Evolutionary conservation across 2,329 filamentous ascomycete genomes (phyloP), one percentile per base, ranked within the genome.

Genomic region (Colletotrichum cordylinicola): DNA sequence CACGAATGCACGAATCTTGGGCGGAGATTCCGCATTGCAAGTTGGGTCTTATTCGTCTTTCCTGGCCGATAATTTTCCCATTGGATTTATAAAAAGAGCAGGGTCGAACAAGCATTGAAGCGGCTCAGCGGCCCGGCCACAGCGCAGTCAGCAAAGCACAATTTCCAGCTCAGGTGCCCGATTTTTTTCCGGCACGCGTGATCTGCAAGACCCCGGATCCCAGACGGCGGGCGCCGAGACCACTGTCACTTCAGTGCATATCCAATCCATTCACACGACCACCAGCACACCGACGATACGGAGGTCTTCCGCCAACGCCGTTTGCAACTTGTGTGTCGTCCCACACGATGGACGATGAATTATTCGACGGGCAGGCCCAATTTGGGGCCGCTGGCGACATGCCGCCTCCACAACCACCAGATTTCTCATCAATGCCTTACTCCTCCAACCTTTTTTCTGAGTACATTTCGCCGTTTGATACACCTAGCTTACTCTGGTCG

Each of bases 401-500:
- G 61, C 65, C 65, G 56, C 70, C 55, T 62, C 70, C 58, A 70
- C 73, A 64, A 35, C 55, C 56, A 37, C 62, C 69, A 31, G 48
- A 65, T 43, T 56, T 72, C 52, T 67, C 73, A 31, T 76, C 70
- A 13, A 76, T 76, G 48, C 58, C 68, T 31, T 67, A 69, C 43
- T 70, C 67, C 27, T 16, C 72, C 35, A 75, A 75, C 35, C 21
- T 77, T 4, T 77, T 72, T 43, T 64, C 67, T 62, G 62, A 67
- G 18, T 67, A 74, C 29, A 69, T 75, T n/a, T 65, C 75, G 27
- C 75, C 77, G 12, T 78, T 75, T 48, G 77, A 77, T 9, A 74
- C 77, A n/a, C 75, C 77, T 21, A 77, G 75, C 61, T 67, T 78
- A 68, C 68, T 77, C 29, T 78, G 77, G 77, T 72, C 77, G n/a